phyloP scores from a whole-genome alignment of 768 basidiomycete species.

The Suillus hirtellus region DNA sequence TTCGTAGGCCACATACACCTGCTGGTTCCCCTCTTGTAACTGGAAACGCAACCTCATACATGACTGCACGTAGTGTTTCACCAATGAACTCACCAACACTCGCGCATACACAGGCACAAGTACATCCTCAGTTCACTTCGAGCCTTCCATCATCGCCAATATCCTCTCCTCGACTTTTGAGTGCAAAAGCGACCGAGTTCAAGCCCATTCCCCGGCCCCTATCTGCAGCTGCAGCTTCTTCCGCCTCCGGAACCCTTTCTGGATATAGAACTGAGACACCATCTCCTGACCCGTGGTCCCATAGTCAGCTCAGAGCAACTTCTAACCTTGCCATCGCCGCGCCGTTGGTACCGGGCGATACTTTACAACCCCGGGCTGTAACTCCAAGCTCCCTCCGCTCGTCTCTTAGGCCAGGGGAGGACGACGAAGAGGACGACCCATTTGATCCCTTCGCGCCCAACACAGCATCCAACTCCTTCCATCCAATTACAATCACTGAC shows the following conservation, averaged over 20 bases:
- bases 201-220: slow-evolving; percentile 81
- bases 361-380: slow-evolving; percentile 48
- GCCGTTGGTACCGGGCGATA: slow-evolving; percentile 77
- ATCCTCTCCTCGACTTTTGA: slow-evolving; percentile 82
- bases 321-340: slow-evolving; percentile 92
- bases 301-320: slow-evolving; percentile 62
- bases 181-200: slow-evolving; percentile 89
- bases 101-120: slow-evolving; percentile 54
- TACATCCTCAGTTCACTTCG: slow-evolving; percentile 65
- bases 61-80: slow-evolving; percentile 50
- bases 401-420: slow-evolving; percentile 56
- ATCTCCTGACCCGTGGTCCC: slow-evolving; percentile 91
- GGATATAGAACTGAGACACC: slow-evolving; percentile 70
- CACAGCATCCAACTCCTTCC: slow-evolving; percentile 52
- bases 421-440: slow-evolving; percentile 79
- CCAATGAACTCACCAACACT: slow-evolving; percentile 72
- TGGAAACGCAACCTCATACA: slow-evolving; percentile 55
- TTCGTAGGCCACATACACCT: slow-evolving; percentile 80
- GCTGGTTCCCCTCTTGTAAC: slow-evolving; percentile 72
- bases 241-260: slow-evolving; percentile 51
- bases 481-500: slow-evolving; percentile 62
- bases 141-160: slow-evolving; percentile 84
- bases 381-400: slow-evolving; percentile 75
- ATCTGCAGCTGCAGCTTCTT: slow-evolving; percentile 64
- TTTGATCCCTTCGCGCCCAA: slow-evolving; percentile 73